phyloP scores from a whole-genome alignment of 129 eudicot genomes.

The Flaveria sonorensis region DNA sequence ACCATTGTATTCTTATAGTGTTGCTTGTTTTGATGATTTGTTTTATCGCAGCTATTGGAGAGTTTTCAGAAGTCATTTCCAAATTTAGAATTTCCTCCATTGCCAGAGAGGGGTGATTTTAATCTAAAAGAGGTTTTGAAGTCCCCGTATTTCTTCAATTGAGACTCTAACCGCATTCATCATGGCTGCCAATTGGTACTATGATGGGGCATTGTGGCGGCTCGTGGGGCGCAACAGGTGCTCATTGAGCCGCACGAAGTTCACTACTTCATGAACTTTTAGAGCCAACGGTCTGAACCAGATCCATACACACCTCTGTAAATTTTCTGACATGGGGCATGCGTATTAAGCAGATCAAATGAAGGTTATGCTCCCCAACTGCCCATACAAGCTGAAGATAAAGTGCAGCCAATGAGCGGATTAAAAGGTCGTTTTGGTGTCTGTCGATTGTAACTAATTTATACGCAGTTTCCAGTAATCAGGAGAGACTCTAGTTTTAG shows the following conservation, averaged over 20 bases:
- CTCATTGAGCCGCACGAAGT: constrained; percentile 1
- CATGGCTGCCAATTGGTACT: constrained; percentile 33
- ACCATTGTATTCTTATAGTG: neutral
- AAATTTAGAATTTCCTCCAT: constrained; percentile 68
- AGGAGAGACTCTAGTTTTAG: constrained; percentile 24
- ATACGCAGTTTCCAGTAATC: constrained; percentile 18
- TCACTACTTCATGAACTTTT: neutral
- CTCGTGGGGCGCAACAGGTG: neutral
- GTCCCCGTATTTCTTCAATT: constrained; percentile 93
- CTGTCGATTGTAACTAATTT: constrained; percentile 24
- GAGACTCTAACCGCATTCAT: constrained; percentile 28
- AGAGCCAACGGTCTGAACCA: neutral
- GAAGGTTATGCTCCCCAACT: constrained; percentile 12
- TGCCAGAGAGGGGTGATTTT: constrained; percentile 97
- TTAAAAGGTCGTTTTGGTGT: constrained; percentile 1
- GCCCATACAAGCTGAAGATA: constrained; percentile 6
- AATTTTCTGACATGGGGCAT: constrained; percentile 28
- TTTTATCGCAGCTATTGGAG: constrained; percentile 61
- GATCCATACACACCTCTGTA: constrained; percentile 31
- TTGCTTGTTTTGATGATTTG: constrained; percentile 4
- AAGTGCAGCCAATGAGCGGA: constrained; percentile 13
- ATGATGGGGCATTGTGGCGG: constrained; percentile 7
- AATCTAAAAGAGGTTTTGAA: constrained; percentile 82
- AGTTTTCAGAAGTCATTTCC: constrained; percentile 78
- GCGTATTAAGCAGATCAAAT: constrained; percentile 15